Conservation (phyloP, 345 rosid genomes). For the Populus alba region DNA sequence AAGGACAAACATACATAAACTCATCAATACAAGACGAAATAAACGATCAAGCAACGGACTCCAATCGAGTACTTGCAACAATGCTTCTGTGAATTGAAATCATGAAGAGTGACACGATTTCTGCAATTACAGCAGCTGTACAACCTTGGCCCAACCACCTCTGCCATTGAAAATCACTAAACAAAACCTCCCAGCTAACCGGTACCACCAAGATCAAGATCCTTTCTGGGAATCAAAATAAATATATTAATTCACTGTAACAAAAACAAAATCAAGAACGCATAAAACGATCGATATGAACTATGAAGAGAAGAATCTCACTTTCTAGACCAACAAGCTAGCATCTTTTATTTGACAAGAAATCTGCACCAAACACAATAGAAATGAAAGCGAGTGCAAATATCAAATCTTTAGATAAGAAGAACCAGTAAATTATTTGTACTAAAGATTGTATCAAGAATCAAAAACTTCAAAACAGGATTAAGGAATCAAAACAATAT, state of each 20-base stretch:
- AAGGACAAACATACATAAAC: background rate
- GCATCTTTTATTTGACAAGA: background rate
- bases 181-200: constrained; percentile 3
- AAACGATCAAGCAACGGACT: too few relatives aligned
- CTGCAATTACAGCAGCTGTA: constrained; percentile 62
- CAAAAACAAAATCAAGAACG: background rate
- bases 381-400: background rate
- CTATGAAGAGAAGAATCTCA: too few relatives aligned
- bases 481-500: too few relatives aligned
- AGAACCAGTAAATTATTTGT: background rate
- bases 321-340: background rate
- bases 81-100: background rate
- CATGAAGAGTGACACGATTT: constrained; percentile 54
- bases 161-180: constrained; percentile 17
- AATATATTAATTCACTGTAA: constrained; percentile 5
- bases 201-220: constrained; percentile 12
- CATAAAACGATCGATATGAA: background rate
- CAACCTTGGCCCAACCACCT: constrained; percentile 45
- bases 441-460: background rate
- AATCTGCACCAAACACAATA: constrained; percentile 11
- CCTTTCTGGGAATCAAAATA: background rate
- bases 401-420: background rate
- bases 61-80: too few relatives aligned
- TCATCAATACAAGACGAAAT: background rate
- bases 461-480: too few relatives aligned